Conservation (phyloP, 1,139 yeast genomes). For the Scheffersomyces illinoinensis region DNA sequence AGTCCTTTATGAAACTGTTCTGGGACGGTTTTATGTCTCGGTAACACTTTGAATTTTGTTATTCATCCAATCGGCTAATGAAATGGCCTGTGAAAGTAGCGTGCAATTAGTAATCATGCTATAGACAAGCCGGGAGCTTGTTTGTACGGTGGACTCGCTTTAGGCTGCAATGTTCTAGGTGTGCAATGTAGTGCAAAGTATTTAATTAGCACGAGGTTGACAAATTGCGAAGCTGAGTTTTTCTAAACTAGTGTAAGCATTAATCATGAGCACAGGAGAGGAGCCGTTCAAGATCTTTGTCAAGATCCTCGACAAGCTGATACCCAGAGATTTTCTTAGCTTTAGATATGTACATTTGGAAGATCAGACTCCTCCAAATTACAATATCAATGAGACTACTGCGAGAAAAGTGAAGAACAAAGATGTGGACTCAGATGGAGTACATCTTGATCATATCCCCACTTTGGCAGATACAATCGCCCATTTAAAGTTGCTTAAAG, state of each 20-base stretch:
- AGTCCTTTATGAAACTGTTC: too few species aligned
- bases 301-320: not conserved
- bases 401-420: not conserved
- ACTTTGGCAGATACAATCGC: constrained; percentile 16
- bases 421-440: not conserved
- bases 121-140: too few species aligned
- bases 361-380: not conserved
- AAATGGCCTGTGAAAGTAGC: not conserved
- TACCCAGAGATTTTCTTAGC: not conserved
- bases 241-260: not conserved
- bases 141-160: not conserved
- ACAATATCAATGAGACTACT: not conserved
- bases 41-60: too few species aligned
- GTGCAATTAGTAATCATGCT: too few species aligned
- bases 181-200: too few species aligned
- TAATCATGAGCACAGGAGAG: not conserved
- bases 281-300: not conserved
- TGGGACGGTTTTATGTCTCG: too few species aligned
- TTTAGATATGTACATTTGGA: not conserved
- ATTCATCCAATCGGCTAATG: not conserved
- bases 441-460: constrained; percentile 6
- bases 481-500: constrained; percentile 33
- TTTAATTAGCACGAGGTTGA: not conserved
- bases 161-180: not conserved
- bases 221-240: not conserved